phyloP scores from a whole-genome alignment of 148 eudicot species.

The Fagopyrum tataricum region DNA sequence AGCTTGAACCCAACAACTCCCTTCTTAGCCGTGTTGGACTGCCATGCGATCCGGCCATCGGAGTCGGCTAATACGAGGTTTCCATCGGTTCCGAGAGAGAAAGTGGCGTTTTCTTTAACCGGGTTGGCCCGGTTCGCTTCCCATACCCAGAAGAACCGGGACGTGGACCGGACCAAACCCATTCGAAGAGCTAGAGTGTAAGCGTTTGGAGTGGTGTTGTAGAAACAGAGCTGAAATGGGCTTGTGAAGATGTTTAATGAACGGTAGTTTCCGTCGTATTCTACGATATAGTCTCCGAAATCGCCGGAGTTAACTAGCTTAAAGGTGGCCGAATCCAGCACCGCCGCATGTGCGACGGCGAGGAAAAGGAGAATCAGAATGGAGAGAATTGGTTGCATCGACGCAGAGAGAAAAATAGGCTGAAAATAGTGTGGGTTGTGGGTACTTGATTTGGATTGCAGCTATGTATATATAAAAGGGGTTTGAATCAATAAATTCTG shows the following conservation, averaged over 20 bases:
- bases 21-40: conserved; percentile 24
- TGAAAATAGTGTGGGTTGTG: background rate
- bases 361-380: background rate
- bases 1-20: conserved; percentile 29
- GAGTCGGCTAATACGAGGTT: conserved; percentile 27
- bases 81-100: conserved; percentile 22
- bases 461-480: background rate
- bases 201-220: conserved; percentile 35
- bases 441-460: background rate
- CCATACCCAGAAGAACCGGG: conserved; percentile 32
- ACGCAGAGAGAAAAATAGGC: background rate
- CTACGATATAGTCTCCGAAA: conserved; percentile 47
- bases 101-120: conserved; percentile 25
- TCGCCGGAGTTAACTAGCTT: conserved; percentile 48
- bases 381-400: background rate
- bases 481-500: background rate
- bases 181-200: conserved; percentile 25
- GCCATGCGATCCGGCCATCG: conserved; percentile 29
- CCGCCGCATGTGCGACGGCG: conserved; percentile 11
- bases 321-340: conserved; percentile 33
- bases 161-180: conserved; percentile 14
- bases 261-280: conserved; percentile 30
- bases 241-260: conserved; percentile 13
- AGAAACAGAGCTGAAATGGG: conserved; percentile 34
- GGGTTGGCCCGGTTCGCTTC: conserved; percentile 37